Evolutionary conservation across 768 basidiomycete genomes (phyloP).

Genomic region (Auriculariales sp.): DNA sequence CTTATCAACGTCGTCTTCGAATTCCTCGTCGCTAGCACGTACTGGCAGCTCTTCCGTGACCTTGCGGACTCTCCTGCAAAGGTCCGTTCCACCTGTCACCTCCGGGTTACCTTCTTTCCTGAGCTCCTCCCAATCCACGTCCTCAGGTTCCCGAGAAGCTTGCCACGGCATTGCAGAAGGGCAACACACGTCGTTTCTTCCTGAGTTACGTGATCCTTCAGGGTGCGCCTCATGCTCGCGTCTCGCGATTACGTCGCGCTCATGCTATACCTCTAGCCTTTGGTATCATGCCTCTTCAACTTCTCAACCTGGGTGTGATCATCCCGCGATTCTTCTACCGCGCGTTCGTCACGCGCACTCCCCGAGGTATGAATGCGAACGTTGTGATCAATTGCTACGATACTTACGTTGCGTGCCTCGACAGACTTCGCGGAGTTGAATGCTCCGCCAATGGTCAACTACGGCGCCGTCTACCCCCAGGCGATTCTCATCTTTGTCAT

Average conservation of each 20-base stretch:
- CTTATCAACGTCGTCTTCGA: constrained; percentile 89
- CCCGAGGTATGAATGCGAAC: constrained; percentile 46
- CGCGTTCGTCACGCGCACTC: constrained; percentile 73
- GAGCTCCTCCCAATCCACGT: no score
- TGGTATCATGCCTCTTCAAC: constrained; percentile 90
- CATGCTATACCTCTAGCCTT: constrained; percentile 34
- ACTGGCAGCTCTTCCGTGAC: constrained; percentile 82
- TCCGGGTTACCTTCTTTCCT: no score
- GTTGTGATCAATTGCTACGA: neutral
- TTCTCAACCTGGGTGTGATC: constrained; percentile 82
- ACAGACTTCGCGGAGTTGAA: constrained; percentile 92
- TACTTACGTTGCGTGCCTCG: constrained; percentile 1
- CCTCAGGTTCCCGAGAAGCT: constrained; percentile 91
- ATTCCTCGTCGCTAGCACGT: constrained; percentile 82
- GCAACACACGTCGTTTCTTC: constrained; percentile 73
- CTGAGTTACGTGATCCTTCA: constrained; percentile 74
- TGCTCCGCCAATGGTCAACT: constrained; percentile 96
- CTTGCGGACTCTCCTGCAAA: constrained; percentile 88
- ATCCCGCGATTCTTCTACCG: constrained; percentile 65
- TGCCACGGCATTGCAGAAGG: constrained; percentile 67
- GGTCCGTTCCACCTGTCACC: no score
- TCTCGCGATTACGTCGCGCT: neutral
- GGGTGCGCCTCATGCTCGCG: constrained; percentile 25
- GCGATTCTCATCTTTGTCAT: constrained; percentile 93
- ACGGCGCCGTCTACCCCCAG: constrained; percentile 93